Evolutionary conservation across 495 filamentous ascomycete genomes (phyloP).

Genomic region (Aspergillus carlsbadensis): DNA sequence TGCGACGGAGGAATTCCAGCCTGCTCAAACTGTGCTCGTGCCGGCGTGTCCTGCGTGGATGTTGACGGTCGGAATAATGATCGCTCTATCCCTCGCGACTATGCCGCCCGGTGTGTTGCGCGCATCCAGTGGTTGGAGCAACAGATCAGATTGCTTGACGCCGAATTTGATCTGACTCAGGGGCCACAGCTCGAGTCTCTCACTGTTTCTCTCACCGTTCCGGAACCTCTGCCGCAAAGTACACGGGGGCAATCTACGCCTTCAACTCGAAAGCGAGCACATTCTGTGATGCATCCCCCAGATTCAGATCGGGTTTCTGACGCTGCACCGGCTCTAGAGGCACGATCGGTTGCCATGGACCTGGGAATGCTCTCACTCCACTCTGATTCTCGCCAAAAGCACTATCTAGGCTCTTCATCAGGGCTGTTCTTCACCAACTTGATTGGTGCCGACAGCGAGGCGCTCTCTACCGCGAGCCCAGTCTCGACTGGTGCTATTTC

Average conservation of each 20-base stretch:
- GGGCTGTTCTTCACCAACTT: slow-evolving; percentile 25
- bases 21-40: slow-evolving; percentile 25
- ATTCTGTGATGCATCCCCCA: slow-evolving; percentile 15
- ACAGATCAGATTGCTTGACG: slow-evolving; percentile 14
- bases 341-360: slow-evolving; percentile 26
- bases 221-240: background rate
- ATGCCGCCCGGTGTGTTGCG: slow-evolving; percentile 18
- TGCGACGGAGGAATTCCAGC: slow-evolving; percentile 28
- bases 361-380: slow-evolving; percentile 28
- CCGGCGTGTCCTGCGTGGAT: slow-evolving; percentile 23
- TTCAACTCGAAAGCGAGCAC: slow-evolving; percentile 13
- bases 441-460: slow-evolving; percentile 15
- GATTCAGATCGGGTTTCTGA: slow-evolving; percentile 9
- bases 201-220: background rate
- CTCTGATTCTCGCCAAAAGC: slow-evolving; percentile 25
- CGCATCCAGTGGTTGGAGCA: slow-evolving; percentile 27
- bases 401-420: slow-evolving; percentile 27
- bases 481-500: background rate
- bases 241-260: slow-evolving; percentile 1
- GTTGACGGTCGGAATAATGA: slow-evolving; percentile 25
- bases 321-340: slow-evolving; percentile 16
- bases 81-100: slow-evolving; percentile 24
- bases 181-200: slow-evolving; percentile 15
- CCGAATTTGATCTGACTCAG: slow-evolving; percentile 20
- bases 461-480: background rate